Evolutionary conservation across 1,139 yeast species (phyloP), one percentile per base, ranked within the genome.

Genomic region (Saccharomyces hybrid): DNA sequence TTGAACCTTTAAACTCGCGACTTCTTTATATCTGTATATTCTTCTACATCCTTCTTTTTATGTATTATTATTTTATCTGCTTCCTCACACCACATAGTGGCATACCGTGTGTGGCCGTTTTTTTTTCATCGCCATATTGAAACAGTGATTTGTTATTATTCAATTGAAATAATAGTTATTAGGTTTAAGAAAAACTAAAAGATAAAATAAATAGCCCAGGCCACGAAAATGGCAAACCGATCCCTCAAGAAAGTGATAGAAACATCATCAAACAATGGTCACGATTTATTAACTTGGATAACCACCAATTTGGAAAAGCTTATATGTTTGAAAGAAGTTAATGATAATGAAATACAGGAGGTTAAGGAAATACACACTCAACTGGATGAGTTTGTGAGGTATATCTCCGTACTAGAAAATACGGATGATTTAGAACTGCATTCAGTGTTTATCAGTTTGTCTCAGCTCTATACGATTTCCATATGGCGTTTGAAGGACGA

Each of bases 381-480:
- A 26, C 32, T 62, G 23, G 52, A 53, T 28, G 46, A 55, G 9
- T 57, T 56, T 32, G 29, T 59, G 4, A 53, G 57, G 41, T 58
- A 56, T 47, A 25, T 57, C 6, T 50, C 64, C 1, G 48, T 27
- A 5, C 41, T 51, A 3, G 61, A 57, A 9, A 60, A 60, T 14
- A 29, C 49, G 4, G 49, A 48, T 4, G 57, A 53, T 1, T 31
- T 56, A 2, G 59, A 62, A 23, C 64, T 67, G 2, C 66, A 64
- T 50, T 57, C 57, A 28, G 55, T 63, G 6, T 57, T 55, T 42
- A 46, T 59, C 6, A 55, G 60, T 31, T 26, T 62, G 13, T 61
- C 69, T 2, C 63, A 67, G 38, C 52, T 68, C 20, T 59, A 58
- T 53, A 44, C 59, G 1, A 29, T 58, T 16, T 56, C 62, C 32